Conservation (phyloP, 1,284 basidiomycete genomes). For the Leccinum fallax region DNA sequence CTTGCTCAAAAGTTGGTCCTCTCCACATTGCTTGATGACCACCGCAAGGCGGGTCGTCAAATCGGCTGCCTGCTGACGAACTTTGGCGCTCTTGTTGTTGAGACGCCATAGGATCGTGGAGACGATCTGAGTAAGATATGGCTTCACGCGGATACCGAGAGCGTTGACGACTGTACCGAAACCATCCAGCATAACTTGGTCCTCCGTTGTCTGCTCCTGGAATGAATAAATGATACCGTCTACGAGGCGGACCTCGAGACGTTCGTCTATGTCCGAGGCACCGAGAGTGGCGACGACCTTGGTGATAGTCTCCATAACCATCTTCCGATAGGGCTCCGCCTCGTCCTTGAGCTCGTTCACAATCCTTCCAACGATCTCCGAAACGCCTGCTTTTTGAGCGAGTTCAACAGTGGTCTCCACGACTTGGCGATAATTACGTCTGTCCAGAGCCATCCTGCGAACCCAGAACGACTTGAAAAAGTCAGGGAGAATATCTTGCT, state of each 20-base stretch:
- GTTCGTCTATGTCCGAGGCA: conserved; percentile 95
- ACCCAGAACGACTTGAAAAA: conserved; percentile 99
- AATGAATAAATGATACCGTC: conserved; percentile 99
- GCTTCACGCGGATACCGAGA: conserved; percentile 96
- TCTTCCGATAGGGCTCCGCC: conserved; percentile 96
- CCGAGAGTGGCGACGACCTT: conserved; percentile 93
- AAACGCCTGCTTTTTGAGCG: conserved; percentile 94
- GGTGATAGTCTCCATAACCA: conserved; percentile 99
- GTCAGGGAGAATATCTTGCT: conserved; percentile 97
- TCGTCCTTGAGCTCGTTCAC: conserved; percentile 98
- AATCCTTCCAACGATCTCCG: conserved; percentile 93
- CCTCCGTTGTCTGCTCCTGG: conserved; percentile 99
- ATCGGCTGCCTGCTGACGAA: conserved; percentile 98
- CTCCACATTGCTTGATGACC: conserved; percentile 98
- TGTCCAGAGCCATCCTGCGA: conserved; percentile 94
- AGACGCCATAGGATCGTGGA: conserved; percentile 99
- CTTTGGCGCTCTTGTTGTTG: conserved; percentile 99
- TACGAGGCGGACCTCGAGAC: conserved; percentile 90
- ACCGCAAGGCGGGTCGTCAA: conserved; percentile 82
- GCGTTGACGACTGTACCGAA: conserved; percentile 98
- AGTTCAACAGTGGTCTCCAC: conserved; percentile 99
- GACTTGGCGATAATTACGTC: conserved; percentile 95
- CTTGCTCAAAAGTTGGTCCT: conserved; percentile 95
- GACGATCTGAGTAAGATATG: conserved; percentile 97
- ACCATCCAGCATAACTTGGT: conserved; percentile 98